phyloP scores from a whole-genome alignment of 2,329 filamentous ascomycete species.

The Pseudocercospora ulei region DNA sequence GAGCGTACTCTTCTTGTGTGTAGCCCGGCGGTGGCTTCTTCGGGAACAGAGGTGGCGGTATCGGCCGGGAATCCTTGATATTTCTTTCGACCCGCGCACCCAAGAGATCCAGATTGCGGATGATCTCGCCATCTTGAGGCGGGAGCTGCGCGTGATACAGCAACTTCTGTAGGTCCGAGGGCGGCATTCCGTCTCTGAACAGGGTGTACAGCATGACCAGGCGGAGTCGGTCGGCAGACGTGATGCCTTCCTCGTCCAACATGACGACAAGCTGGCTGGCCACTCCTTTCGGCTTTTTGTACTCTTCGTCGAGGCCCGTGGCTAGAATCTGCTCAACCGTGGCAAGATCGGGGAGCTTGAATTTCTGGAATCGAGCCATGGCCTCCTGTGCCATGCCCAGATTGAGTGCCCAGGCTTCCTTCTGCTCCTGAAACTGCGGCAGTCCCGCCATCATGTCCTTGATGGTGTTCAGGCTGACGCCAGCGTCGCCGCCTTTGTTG shows the following conservation, averaged over 20 bases:
- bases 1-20: constrained; percentile 63
- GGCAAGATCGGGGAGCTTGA: constrained; percentile 78
- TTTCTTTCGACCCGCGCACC: constrained; percentile 62
- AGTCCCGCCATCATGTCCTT: constrained; percentile 94
- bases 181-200: constrained; percentile 74
- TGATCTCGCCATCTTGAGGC: constrained; percentile 58
- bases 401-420: constrained; percentile 88
- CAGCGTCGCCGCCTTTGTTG: constrained; percentile 53
- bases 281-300: constrained; percentile 79
- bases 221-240: constrained; percentile 64
- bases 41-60: constrained; percentile 60
- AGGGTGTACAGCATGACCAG: constrained; percentile 78
- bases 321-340: constrained; percentile 81
- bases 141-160: constrained; percentile 73
- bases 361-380: constrained; percentile 81
- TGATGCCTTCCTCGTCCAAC: constrained; percentile 73
- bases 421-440: constrained; percentile 89
- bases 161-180: constrained; percentile 73
- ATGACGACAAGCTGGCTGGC: constrained; percentile 75
- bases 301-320: constrained; percentile 87
- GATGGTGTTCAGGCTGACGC: constrained; percentile 70
- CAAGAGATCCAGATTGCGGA: constrained; percentile 70
- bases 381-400: constrained; percentile 94
- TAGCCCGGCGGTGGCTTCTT: constrained; percentile 50
- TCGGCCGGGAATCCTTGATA: constrained; percentile 66